Evolutionary conservation across 2,329 filamentous ascomycete genomes (phyloP), one percentile per base, ranked within the genome.

Genomic region (Monosporascus sp.): DNA sequence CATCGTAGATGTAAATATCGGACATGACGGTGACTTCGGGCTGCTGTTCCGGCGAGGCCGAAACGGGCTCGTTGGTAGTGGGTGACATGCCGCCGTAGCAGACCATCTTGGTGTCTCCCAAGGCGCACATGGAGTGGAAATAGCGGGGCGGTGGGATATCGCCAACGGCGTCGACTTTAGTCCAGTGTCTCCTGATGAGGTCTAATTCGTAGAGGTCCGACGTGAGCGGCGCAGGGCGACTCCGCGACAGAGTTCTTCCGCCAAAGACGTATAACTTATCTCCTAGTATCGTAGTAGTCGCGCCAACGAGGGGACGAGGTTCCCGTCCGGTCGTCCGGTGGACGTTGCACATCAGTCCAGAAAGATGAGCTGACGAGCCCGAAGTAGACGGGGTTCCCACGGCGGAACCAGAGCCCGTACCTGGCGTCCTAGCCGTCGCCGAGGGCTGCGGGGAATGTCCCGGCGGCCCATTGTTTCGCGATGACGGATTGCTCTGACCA

Each of bases 1-100:
- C 89, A 69, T 99, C 93, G 70, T 91, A 97, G 35, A 99, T 89
- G 70, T 97, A 90, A 52, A 97, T 91, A 72, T 99, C 94, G 7
- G 93, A 97, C 92, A 99, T 97, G 53, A 97, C 94, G 2, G 91
- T 87, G 5, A 97, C 89, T 65, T 97, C 92, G 38, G 91, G 85
- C 62, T 91, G 88, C 52, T 84, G 76, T 58, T 92, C 88, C 55
- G 77, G 75, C 4, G 72, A 63, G 17, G 72, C 70, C 22, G 72
- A 67, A 47, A 71, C 63, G 37, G 78, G 70, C 45, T 79, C 75
- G 52, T 74, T 78, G 7, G 79, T 75, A 11, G 85, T 82, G 1
- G 93, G 92, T 9, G 93, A 97, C 94, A 99, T 99, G 62, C 94
- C 94, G 54, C 94, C 94, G 70, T 97, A 99, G 72, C 93, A 97